These are phyloP conservation scores for Penicillium tannophilum DNA, from an alignment of 495 filamentous ascomycete genomes.

Conservation along the genomic window DNA sequence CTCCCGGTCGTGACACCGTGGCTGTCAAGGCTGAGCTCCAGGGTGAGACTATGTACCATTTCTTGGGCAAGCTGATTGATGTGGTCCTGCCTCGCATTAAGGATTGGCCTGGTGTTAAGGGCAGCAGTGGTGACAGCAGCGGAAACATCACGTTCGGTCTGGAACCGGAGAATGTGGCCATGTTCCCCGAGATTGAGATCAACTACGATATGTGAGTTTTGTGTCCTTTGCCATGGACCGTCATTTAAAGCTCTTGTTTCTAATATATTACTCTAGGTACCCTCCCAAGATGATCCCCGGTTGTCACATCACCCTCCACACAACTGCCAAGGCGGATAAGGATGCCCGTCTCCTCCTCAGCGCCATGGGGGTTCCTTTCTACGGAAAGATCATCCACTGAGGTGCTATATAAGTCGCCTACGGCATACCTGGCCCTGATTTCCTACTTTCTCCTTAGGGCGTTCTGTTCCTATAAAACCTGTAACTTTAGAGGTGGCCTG, in stretches of 20 bases:
- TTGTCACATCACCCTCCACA: slow-evolving; percentile 84
- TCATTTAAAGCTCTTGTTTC: slow-evolving; percentile 1
- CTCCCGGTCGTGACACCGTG: slow-evolving; percentile 48
- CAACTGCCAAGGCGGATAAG: slow-evolving; percentile 82
- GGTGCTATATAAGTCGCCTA: neutral
- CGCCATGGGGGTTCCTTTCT: slow-evolving; percentile 79
- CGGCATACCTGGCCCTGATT: slow-evolving; percentile 1
- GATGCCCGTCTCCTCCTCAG: slow-evolving; percentile 86
- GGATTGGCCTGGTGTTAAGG: slow-evolving; percentile 85
- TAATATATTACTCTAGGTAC: slow-evolving; percentile 51
- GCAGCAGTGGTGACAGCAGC: slow-evolving; percentile 74
- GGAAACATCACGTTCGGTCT: slow-evolving; percentile 88
- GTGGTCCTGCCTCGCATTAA: slow-evolving; percentile 92
- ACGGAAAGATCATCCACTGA: slow-evolving; percentile 67
- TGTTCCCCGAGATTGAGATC: slow-evolving; percentile 91
- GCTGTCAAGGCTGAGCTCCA: slow-evolving; percentile 69
- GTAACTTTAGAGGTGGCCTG: slow-evolving; percentile 39
- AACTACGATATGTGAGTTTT: slow-evolving; percentile 83
- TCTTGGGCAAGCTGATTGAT: slow-evolving; percentile 81
- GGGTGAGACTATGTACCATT: slow-evolving; percentile 83
- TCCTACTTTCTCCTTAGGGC: slow-evolving; percentile 16
- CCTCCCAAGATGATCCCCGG: slow-evolving; percentile 92
- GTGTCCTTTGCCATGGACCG: neutral
- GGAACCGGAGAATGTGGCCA: slow-evolving; percentile 64
- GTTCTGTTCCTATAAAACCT: slow-evolving; percentile 26